phyloP scores from a whole-genome alignment of 1,284 basidiomycete species.

The Ganoderma sinense region DNA sequence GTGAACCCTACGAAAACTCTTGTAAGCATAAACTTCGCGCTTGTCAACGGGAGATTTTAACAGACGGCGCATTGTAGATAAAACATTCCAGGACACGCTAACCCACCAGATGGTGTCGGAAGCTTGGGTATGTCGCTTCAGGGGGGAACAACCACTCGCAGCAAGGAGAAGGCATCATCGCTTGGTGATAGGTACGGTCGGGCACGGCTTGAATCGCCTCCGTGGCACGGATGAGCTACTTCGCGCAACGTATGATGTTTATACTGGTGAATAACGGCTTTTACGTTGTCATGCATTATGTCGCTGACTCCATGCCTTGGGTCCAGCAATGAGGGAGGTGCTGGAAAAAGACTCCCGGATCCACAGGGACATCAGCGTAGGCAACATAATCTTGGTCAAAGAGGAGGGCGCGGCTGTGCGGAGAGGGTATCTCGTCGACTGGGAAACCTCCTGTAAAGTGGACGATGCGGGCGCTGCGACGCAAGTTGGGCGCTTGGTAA shows the following conservation, averaged over 20 bases:
- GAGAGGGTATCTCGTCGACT: conserved; percentile 21
- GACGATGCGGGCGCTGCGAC: conserved; percentile 8
- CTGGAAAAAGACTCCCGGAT: conserved; percentile 9
- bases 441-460: conserved; percentile 16
- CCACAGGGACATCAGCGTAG: conserved; percentile 22
- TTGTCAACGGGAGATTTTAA: background rate
- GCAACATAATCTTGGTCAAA: conserved; percentile 22
- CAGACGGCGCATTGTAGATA: background rate
- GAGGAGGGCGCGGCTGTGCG: background rate
- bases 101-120: background rate
- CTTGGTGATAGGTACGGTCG: background rate
- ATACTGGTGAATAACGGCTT: background rate
- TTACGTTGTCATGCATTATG: background rate
- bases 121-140: background rate
- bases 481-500: background rate
- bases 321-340: conserved; percentile 17
- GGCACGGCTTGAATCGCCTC: background rate
- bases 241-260: background rate
- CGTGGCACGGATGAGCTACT: background rate
- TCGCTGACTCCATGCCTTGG: background rate
- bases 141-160: background rate
- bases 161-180: background rate
- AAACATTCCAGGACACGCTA: background rate
- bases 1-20: background rate
- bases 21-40: background rate